Evolutionary conservation across 176 grass and related monocot genomes (phyloP), one percentile per base, ranked within the genome.

Genomic region (Olyra latifolia): DNA sequence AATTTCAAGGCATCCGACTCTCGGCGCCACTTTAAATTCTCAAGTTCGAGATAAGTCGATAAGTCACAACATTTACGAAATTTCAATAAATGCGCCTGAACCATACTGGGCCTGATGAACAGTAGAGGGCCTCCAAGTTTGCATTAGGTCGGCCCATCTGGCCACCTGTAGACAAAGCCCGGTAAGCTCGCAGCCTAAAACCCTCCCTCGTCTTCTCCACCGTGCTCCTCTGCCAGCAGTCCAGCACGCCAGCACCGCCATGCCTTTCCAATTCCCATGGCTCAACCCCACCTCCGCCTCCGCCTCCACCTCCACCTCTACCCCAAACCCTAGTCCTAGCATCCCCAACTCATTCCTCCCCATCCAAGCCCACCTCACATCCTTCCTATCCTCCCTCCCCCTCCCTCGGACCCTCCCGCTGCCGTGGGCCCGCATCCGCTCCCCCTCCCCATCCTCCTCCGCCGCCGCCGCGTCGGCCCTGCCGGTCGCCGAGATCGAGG

Each of bases 231-330:
- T 2, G 62, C 16, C 48, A 19, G 14, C 17, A n/a, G n/a, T n/a
- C n/a, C n/a, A n/a, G n/a, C n/a, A n/a, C n/a, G n/a, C 16, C 22
- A 5, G 2, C 57, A 20, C 14, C 41, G 50, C 69, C 81, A 91
- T 88, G 88, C 75, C 88, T 62, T 79, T 87, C 25, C 72, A 79
- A 8, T 84, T 93, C 57, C 87, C 87, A 76, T 89, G 87, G 84
- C 66, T 69, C 65, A 84, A 84, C 27, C 75, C 66, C 45, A 11
- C 47, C 43, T 28, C 42, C 49, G 16, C 74, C 19, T 25, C 43
- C 41, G 47, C 65, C 32, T 16, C 47, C 43, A 30, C 42, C 49
- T n/a, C 74, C 19, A 25, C 43, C 41, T 57, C 65, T 11, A 30
- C 9, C 42, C 3, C n/a, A 11, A 68, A 74, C 44, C 67, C 42